Evolutionary conservation across 805 yeast species (phyloP), one percentile per base, ranked within the genome.

Genomic region (Scheffersomyces stipitis): DNA sequence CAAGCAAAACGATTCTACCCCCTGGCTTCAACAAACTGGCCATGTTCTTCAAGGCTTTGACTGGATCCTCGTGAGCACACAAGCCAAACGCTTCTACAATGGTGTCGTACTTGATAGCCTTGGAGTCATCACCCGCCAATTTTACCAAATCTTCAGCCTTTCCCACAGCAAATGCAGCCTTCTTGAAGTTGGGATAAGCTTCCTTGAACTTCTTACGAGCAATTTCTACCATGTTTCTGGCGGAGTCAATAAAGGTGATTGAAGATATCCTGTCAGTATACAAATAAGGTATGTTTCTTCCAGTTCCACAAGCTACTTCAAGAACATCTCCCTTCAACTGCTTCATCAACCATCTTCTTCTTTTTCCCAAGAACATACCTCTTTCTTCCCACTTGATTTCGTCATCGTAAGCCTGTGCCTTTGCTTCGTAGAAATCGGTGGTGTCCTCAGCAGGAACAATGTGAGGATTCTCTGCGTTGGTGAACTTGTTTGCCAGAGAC

Each of bases 231-330:
- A 93, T 93, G 40, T 83, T 80, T 30, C 70, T 58, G 0, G 97
- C 85, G 1, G 96, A 76, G 58, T 93, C 99, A 32, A 90, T 62
- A 49, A 86, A 87, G 0, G 98, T 91, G 26, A 87, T 75, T 0
- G 96, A 84, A 32, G 75, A 71, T 20, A 91, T 64, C 18, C 67
- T 56, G 1, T 75, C 70, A 15, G 81, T 75, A 36, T 81, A 74
- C 48, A 88, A 62, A 56, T 83, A 90, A 32, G 83, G 81, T 38
- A 91, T 75, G 56, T 93, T 93, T 60, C 98, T 75, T 5, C 99
- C 98, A 0, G 99, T 93, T 40, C 99, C 99, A 55, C 95, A 86
- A 0, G 97, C 83, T 8, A 91, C 93, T 60, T 93, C 99, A 38
- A 93, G 66, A 2, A 89, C 96, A 56, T 93, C 96, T 15, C 99